Base-by-base conservation (phyloP, 768 basidiomycete genomes). In the Mycena capillaripes region DNA sequence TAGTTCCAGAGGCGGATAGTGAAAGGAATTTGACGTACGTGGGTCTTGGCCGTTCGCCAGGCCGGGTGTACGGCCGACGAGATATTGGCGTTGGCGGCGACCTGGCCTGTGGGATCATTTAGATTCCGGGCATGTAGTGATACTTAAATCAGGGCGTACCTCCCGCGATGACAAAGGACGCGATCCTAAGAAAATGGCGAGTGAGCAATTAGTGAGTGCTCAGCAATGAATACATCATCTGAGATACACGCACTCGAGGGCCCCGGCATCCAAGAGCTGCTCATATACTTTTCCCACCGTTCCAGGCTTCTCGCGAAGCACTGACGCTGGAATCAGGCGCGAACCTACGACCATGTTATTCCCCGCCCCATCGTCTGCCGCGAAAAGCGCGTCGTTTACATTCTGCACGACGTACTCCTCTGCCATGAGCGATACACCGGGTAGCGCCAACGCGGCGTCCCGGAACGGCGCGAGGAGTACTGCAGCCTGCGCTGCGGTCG, bases 1-100 rank as follows among this genome's bases (percentile, higher is more conserved):
- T 63, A 36, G 61, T n/a, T 63, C 48, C 48, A 61, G 59, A 46
- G 59, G 59, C 29, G 59, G 59, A 50, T 21, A 60, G 40, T 7
- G 61, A 14, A 44, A 64, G 5, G 25, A 34, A 25, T 19, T 23
- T 32, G 14, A 73, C 81, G 48, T 55, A 84, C 84, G 63, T 83
- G 84, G 29, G 80, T 78, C 73, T 84, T 84, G 0, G 84, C 84
- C 1, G 76, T 78, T 60, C 84, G 72, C 84, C 84, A 84, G 27
- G 77, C 80, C 4, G 82, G 82, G 50, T 64, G 19, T 1, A 73
- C 62, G 14, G 84, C 82, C 19, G 76, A 80, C n/a, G 75, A 74
- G 21, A 84, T 76, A 32, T 80, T 34, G 11, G 79, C 81, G 66
- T 83, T 84, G 36, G 77, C 75, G 11, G 84, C 66, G 5, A 85